These are phyloP conservation scores for Colletotrichum sidae DNA, from an alignment of 2,329 filamentous ascomycete species.

Conservation along the genomic window DNA sequence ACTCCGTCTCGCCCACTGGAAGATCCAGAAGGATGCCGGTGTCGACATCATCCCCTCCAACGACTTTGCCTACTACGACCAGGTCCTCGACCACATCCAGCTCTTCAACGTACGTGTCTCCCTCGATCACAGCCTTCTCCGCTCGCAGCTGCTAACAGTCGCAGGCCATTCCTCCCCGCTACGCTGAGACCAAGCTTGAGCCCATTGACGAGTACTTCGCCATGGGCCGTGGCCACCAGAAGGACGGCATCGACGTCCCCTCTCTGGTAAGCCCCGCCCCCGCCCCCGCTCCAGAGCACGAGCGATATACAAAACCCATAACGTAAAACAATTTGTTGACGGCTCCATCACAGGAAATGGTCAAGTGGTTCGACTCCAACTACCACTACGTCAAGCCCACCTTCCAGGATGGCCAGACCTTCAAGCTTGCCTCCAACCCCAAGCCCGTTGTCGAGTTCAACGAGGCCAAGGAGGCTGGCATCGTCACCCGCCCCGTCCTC, in stretches of 20 bases:
- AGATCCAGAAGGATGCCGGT: slow-evolving; percentile 98
- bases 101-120: slow-evolving; percentile 85
- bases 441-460: slow-evolving; percentile 96
- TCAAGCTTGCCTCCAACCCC: slow-evolving; percentile 87
- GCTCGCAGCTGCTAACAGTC: slow-evolving; percentile 14
- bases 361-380: slow-evolving; percentile 99
- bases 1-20: slow-evolving; percentile 96
- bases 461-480: slow-evolving; percentile 97
- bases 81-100: slow-evolving; percentile 97
- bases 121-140: neutral
- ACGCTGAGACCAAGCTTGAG: slow-evolving; percentile 89
- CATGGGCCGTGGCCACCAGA: slow-evolving; percentile 99
- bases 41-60: slow-evolving; percentile 99
- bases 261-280: slow-evolving; percentile 61
- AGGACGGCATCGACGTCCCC: slow-evolving; percentile 91
- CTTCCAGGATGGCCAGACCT: slow-evolving; percentile 95
- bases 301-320: slow-evolving; percentile 52
- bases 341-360: slow-evolving; percentile 77
- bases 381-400: slow-evolving; percentile 99
- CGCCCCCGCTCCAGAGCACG: slow-evolving; percentile 22
- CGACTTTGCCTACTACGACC: slow-evolving; percentile 99
- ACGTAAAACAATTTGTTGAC: slow-evolving; percentile 26
- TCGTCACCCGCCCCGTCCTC: slow-evolving; percentile 91
- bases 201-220: slow-evolving; percentile 97
- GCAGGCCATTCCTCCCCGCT: slow-evolving; percentile 90